Evolutionary conservation across 1,284 basidiomycete genomes (phyloP).

Genomic region (Inonotus hispidus): DNA sequence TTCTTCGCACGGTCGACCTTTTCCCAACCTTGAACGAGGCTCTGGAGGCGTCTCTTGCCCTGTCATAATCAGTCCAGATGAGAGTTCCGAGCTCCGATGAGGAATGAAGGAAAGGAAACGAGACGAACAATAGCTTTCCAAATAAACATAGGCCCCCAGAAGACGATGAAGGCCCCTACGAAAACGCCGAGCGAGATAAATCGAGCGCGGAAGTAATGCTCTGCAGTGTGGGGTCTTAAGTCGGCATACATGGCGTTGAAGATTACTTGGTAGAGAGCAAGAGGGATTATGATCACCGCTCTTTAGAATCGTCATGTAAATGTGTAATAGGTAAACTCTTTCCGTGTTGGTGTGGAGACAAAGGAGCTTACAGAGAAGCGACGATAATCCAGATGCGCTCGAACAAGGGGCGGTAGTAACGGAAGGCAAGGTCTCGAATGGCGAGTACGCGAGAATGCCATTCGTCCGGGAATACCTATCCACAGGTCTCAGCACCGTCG

Average conservation of each 20-base stretch:
- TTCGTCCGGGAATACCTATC: slow-evolving; percentile 38
- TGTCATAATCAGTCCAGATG: slow-evolving; percentile 21
- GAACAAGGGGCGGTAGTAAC: slow-evolving; percentile 41
- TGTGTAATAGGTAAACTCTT: not conserved
- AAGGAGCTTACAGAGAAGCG: slow-evolving; percentile 35
- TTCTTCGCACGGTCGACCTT: slow-evolving; percentile 34
- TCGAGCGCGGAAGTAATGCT: slow-evolving; percentile 33
- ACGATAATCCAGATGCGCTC: slow-evolving; percentile 40
- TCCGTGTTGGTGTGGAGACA: not conserved
- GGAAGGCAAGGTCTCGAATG: slow-evolving; percentile 35
- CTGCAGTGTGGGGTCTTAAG: slow-evolving; percentile 21
- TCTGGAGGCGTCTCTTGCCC: slow-evolving; percentile 40
- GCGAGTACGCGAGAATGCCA: slow-evolving; percentile 41
- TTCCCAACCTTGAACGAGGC: slow-evolving; percentile 37
- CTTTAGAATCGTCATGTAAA: slow-evolving; percentile 24
- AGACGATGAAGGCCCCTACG: slow-evolving; percentile 35
- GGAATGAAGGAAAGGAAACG: not conserved
- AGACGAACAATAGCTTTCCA: slow-evolving; percentile 45
- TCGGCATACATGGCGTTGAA: slow-evolving; percentile 27
- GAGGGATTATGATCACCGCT: slow-evolving; percentile 37
- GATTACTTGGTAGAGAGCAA: slow-evolving; percentile 35
- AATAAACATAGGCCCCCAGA: slow-evolving; percentile 38
- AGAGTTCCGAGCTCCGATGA: too few relatives aligned
- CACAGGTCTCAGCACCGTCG: not conserved
- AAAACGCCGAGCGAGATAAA: slow-evolving; percentile 35